These are phyloP conservation scores for Vaccinium corymbosum DNA, from an alignment of 148 eudicot genomes.

Conservation along the genomic window DNA sequence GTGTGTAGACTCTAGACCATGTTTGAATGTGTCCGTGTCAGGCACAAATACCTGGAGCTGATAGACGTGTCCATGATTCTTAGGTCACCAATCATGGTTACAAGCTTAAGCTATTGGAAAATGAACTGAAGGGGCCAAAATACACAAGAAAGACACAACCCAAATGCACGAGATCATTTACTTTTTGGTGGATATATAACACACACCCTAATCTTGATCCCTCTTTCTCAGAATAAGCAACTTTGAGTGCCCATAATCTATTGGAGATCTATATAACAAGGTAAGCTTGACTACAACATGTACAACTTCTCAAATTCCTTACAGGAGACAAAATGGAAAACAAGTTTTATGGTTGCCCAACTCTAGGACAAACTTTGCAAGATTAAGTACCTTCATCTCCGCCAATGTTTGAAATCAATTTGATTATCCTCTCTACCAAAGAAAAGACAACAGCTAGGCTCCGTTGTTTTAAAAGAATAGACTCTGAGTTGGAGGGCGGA, in stretches of 20 bases:
- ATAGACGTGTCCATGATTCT: neutral
- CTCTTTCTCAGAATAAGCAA: neutral
- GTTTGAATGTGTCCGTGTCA: neutral
- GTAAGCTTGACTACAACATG: neutral
- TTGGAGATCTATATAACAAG: neutral
- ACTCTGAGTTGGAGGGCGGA: conserved; percentile 45
- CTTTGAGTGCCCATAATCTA: neutral
- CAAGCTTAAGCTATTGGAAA: neutral
- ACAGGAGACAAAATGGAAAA: neutral
- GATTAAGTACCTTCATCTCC: conserved; percentile 57
- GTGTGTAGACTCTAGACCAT: neutral
- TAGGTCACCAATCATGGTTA: neutral
- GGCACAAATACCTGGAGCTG: neutral
- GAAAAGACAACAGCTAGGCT: conserved; percentile 68
- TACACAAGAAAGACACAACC: neutral
- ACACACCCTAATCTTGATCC: neutral
- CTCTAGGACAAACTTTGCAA: neutral
- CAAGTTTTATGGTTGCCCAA: neutral
- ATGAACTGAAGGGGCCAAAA: neutral
- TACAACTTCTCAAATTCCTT: neutral
- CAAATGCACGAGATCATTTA: neutral
- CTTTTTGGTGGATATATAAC: neutral
- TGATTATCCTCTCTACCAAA: conserved; percentile 76
- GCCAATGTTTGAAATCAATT: conserved; percentile 56
- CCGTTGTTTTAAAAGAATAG: conserved; percentile 43